Percentiles rank a stretch among this genome's conserved stretches.
Conservation (phyloP, 345 rosid species). For the Tarenaya hassleriana region DNA sequence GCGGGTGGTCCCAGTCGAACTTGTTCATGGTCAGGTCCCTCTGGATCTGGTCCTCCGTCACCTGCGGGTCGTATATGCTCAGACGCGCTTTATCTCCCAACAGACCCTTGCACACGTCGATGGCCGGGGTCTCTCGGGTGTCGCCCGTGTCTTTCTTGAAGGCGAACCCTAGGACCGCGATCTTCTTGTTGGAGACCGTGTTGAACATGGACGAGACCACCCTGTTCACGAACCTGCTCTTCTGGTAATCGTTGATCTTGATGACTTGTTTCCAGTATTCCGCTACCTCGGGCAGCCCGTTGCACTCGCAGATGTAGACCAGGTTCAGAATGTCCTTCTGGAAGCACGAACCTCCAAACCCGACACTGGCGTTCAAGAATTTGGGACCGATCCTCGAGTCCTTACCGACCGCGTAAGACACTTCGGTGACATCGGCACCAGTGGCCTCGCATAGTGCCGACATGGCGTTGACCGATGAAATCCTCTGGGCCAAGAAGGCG, state of each 20-base stretch:
- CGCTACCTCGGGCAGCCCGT: conserved; percentile 68
- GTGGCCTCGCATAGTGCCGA: conserved; percentile 85
- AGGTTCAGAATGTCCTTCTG: conserved; percentile 74
- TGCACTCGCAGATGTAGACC: conserved; percentile 76
- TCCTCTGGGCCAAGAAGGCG: conserved; percentile 82
- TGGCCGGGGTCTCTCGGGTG: conserved; percentile 77
- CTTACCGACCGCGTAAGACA: conserved; percentile 61
- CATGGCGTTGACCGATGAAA: conserved; percentile 83
- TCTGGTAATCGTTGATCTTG: conserved; percentile 74
- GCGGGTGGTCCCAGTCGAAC: conserved; percentile 82
- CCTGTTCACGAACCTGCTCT: conserved; percentile 62
- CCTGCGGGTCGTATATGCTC: conserved; percentile 81
- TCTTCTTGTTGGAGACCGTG: conserved; percentile 64
- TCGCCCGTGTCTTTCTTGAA: conserved; percentile 89
- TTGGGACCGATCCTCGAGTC: conserved; percentile 72
- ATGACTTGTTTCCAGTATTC: conserved; percentile 81
- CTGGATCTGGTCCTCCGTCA: conserved; percentile 62
- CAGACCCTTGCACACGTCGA: conserved; percentile 76
- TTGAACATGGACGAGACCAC: conserved; percentile 82
- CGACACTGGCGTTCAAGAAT: conserved; percentile 79
- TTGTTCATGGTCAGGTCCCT: conserved; percentile 61
- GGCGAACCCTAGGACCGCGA: conserved; percentile 74
- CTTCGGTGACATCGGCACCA: conserved; percentile 68
- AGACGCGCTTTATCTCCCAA: conserved; percentile 57
- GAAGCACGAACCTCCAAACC: conserved; percentile 86